Percentiles rank a stretch among this genome's conserved stretches.
Evolutionary conservation across 495 filamentous ascomycete species (phyloP).

Genomic region (Pyrenula aspistea): DNA sequence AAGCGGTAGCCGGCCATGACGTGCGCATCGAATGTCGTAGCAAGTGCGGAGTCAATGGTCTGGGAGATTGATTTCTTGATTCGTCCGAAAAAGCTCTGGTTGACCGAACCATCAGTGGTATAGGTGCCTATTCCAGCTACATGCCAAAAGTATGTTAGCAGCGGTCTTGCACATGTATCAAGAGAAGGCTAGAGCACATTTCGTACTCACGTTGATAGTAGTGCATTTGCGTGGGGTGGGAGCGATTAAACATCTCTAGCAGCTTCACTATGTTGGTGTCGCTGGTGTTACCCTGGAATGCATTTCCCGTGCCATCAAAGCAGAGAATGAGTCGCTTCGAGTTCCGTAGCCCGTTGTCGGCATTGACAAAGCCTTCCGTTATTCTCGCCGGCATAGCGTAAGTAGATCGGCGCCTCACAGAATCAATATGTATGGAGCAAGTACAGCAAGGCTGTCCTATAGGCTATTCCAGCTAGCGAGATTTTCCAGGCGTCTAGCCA

Average conservation of each 20-base stretch:
- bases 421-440: no score
- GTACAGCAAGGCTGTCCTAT: no score
- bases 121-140: conserved; percentile 13
- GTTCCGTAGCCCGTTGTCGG: no score
- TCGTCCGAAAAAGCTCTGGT: conserved; percentile 1
- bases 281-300: conserved; percentile 10
- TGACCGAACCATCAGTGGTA: conserved; percentile 6
- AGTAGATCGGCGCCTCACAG: no score
- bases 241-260: conserved; percentile 16
- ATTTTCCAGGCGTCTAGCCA: no score
- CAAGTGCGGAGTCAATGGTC: conserved; percentile 22
- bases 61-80: conserved; percentile 4
- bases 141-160: conserved; percentile 6
- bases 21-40: conserved; percentile 29
- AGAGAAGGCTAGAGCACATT: no score
- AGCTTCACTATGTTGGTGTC: conserved; percentile 27
- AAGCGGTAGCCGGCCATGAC: conserved; percentile 36
- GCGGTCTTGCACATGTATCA: not conserved
- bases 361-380: no score
- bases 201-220: conserved; percentile 13
- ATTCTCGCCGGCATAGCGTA: no score
- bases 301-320: conserved; percentile 26
- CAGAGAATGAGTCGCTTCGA: conserved; percentile 17
- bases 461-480: no score
- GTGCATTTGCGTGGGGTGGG: conserved; percentile 8